These are phyloP conservation scores for Pleurotus tuoliensis DNA, from an alignment of 768 basidiomycete genomes.

Conservation along the genomic window DNA sequence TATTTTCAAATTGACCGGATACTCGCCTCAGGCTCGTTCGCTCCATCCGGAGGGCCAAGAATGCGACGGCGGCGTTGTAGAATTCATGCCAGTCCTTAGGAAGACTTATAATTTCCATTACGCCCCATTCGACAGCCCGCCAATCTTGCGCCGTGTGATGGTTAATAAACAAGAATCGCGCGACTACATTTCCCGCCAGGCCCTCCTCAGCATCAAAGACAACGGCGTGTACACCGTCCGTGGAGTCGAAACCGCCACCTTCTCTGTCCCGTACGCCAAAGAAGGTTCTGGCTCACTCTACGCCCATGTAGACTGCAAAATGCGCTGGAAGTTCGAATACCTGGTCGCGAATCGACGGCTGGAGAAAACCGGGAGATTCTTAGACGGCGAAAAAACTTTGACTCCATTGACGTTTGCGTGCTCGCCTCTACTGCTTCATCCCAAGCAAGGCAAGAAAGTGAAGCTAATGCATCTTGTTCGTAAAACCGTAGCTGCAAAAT, in stretches of 20 bases:
- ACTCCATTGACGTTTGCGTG: slow-evolving; percentile 76
- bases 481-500: slow-evolving; percentile 65
- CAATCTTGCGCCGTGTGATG: slow-evolving; percentile 67
- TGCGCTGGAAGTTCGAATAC: slow-evolving; percentile 81
- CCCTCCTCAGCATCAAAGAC: slow-evolving; percentile 59
- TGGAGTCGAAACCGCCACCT: slow-evolving; percentile 48
- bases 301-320: slow-evolving; percentile 21
- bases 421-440: slow-evolving; percentile 62
- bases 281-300: slow-evolving; percentile 19
- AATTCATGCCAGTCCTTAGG: slow-evolving; percentile 60
- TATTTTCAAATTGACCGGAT: slow-evolving; percentile 55
- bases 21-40: slow-evolving; percentile 28
- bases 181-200: slow-evolving; percentile 78
- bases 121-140: slow-evolving; percentile 59
- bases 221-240: slow-evolving; percentile 76
- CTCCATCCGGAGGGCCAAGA: slow-evolving; percentile 24
- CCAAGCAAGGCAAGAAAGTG: slow-evolving; percentile 61
- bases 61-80: slow-evolving; percentile 44
- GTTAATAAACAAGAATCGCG: slow-evolving; percentile 62
- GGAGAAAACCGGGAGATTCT: slow-evolving; percentile 38
- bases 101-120: slow-evolving; percentile 71
- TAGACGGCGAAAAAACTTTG: slow-evolving; percentile 68
- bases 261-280: slow-evolving; percentile 15
- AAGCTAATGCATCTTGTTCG: slow-evolving; percentile 67
- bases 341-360: slow-evolving; percentile 57